Percentiles rank a stretch among this genome's conserved stretches.
Evolutionary conservation across 169 alveolate species (phyloP).

Genomic region (Fabrea salina): DNA sequence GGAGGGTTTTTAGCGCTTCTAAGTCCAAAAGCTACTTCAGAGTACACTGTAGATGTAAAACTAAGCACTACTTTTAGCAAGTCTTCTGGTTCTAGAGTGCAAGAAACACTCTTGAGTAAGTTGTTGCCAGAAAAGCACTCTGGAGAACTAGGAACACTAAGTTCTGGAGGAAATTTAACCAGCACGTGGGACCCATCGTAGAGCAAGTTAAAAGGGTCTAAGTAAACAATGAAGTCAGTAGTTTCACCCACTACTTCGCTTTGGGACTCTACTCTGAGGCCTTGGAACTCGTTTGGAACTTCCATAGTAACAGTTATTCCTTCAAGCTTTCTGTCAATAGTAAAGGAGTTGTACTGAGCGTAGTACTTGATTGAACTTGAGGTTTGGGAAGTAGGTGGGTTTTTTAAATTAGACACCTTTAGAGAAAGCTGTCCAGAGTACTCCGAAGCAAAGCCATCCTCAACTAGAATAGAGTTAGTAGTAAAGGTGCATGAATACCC

Average conservation of each 20-base stretch:
- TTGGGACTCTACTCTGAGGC: not conserved
- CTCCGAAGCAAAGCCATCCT: slow-evolving; percentile 7
- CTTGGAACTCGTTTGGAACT: not conserved
- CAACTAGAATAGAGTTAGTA: not conserved
- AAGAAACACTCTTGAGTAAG: not conserved
- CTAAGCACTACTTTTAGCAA: not conserved
- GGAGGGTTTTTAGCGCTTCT: not conserved
- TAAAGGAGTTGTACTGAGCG: not conserved
- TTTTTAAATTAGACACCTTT: not conserved
- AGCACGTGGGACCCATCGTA: not conserved
- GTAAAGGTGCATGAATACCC: not conserved
- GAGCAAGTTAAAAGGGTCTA: not conserved
- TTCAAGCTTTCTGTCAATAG: not conserved
- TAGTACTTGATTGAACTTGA: not conserved
- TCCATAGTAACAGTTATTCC: slow-evolving; percentile 10
- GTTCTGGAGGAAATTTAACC: not conserved
- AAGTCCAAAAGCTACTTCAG: not conserved
- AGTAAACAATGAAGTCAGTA: not conserved
- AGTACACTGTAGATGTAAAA: not conserved
- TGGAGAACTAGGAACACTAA: not conserved
- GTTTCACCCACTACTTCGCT: not conserved
- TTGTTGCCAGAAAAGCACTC: not conserved
- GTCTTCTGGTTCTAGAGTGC: not conserved
- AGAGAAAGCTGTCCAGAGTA: not conserved
- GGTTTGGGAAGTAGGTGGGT: slow-evolving; percentile 10